phyloP scores from a whole-genome alignment of 2,329 filamentous ascomycete genomes.

The Xylariomycetidae sp. region DNA sequence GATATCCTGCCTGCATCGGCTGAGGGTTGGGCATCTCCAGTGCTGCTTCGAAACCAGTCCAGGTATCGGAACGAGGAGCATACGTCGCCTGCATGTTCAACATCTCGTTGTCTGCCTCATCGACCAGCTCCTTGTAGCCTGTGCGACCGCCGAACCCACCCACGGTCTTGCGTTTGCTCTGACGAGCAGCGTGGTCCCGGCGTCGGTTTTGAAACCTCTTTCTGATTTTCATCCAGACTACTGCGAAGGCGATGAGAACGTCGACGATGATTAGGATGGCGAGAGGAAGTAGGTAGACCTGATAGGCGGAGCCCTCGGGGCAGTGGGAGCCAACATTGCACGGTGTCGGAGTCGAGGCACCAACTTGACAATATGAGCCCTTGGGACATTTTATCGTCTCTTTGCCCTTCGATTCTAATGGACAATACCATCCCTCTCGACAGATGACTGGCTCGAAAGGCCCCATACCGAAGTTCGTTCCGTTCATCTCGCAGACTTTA shows the following conservation, averaged over 20 bases:
- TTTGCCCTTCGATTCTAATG: slow-evolving; percentile 29
- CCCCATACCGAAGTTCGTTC: slow-evolving; percentile 37
- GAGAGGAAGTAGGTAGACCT: slow-evolving; percentile 41
- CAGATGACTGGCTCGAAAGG: slow-evolving; percentile 49
- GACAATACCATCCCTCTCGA: slow-evolving; percentile 45
- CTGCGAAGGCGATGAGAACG: slow-evolving; percentile 31
- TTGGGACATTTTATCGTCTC: slow-evolving; percentile 38
- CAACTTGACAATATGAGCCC: slow-evolving; percentile 48
- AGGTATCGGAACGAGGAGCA: slow-evolving; percentile 20
- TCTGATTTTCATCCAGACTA: slow-evolving; percentile 30
- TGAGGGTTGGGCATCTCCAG: slow-evolving; percentile 28
- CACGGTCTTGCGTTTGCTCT: slow-evolving; percentile 14
- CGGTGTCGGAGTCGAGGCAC: slow-evolving; percentile 41
- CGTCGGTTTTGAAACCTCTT: slow-evolving; percentile 31
- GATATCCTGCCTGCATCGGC: slow-evolving; percentile 19
- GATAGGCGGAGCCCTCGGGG: slow-evolving; percentile 35
- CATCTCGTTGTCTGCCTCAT: slow-evolving; percentile 32
- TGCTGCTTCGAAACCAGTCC: slow-evolving; percentile 33
- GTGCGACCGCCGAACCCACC: slow-evolving; percentile 25
- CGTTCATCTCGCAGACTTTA: slow-evolving; percentile 26
- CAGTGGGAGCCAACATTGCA: slow-evolving; percentile 43
- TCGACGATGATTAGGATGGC: slow-evolving; percentile 39
- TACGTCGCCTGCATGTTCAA: slow-evolving; percentile 29
- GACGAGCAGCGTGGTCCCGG: slow-evolving; percentile 23
- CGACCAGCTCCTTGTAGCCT: slow-evolving; percentile 30